phyloP scores from a whole-genome alignment of 140 eudicot species.

The Senecio squalidus region DNA sequence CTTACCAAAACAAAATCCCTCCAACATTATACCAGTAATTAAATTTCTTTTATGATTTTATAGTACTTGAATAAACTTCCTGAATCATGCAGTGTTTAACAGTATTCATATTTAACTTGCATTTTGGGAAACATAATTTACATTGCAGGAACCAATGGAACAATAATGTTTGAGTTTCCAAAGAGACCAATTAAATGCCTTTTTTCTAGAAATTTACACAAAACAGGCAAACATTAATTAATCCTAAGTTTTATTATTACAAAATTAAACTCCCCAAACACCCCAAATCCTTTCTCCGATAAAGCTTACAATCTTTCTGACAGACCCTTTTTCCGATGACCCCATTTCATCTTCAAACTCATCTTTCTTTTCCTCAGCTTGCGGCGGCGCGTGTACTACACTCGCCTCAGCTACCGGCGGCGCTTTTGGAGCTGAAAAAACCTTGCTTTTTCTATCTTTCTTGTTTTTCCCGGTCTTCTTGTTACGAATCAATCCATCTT shows the following conservation, averaged over 20 bases:
- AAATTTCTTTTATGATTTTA: too few relatives aligned
- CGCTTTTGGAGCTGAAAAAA: not conserved
- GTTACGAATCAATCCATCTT: slow-evolving; percentile 30
- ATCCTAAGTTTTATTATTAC: not conserved
- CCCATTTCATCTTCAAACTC: slow-evolving; percentile 35
- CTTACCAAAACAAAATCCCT: not conserved
- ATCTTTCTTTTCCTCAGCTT: slow-evolving; percentile 8
- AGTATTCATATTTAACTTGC: not conserved
- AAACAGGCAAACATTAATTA: slow-evolving; percentile 12
- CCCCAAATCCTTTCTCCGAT: slow-evolving; percentile 81
- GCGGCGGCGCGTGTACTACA: slow-evolving; percentile 6
- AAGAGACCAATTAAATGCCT: slow-evolving; percentile 26
- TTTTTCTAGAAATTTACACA: slow-evolving; percentile 26
- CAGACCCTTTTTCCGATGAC: slow-evolving; percentile 53
- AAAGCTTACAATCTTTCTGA: slow-evolving; percentile 57
- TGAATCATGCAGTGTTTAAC: too few relatives aligned
- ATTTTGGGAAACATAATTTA: not conserved
- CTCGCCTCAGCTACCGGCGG: slow-evolving; percentile 9
- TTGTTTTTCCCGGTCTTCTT: slow-evolving; percentile 40
- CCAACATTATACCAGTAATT: too few relatives aligned
- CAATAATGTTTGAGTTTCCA: slow-evolving; percentile 15
- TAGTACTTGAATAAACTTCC: too few relatives aligned
- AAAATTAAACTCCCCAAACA: slow-evolving; percentile 51
- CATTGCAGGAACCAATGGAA: slow-evolving; percentile 17
- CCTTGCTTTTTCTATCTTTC: slow-evolving; percentile 55